Evolutionary conservation across 768 basidiomycete species (phyloP).

Genomic region (Boletus fagicola): DNA sequence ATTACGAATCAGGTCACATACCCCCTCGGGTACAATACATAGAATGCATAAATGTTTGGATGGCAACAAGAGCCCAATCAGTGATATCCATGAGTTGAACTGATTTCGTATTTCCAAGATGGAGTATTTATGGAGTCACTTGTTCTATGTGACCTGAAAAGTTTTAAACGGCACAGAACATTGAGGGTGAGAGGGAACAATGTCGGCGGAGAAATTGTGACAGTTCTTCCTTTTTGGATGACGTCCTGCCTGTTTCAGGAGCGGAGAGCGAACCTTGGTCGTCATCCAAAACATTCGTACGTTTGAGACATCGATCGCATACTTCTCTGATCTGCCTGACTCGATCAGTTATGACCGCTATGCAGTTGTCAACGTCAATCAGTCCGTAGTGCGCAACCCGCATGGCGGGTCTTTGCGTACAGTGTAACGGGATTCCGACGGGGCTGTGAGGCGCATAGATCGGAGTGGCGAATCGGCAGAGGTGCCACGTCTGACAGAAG

Average conservation of each 20-base stretch:
- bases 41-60: too few species aligned
- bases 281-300: neutral
- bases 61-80: too few species aligned
- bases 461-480: neutral
- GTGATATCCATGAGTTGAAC: too few species aligned
- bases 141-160: too few species aligned
- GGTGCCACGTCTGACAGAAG: neutral
- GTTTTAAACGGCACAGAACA: neutral
- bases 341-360: neutral
- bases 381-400: neutral
- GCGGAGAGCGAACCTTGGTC: conserved; percentile 5
- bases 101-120: too few species aligned
- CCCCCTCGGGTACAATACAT: too few species aligned
- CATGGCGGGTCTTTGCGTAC: neutral
- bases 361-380: neutral
- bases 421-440: neutral
- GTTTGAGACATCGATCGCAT: neutral
- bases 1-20: too few species aligned
- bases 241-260: neutral
- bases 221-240: neutral
- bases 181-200: neutral
- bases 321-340: neutral
- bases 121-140: too few species aligned
- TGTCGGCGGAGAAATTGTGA: neutral
- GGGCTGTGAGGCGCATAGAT: neutral